Evolutionary conservation across 2,329 filamentous ascomycete genomes (phyloP).

Genomic region (Cladophialophora bantiana): DNA sequence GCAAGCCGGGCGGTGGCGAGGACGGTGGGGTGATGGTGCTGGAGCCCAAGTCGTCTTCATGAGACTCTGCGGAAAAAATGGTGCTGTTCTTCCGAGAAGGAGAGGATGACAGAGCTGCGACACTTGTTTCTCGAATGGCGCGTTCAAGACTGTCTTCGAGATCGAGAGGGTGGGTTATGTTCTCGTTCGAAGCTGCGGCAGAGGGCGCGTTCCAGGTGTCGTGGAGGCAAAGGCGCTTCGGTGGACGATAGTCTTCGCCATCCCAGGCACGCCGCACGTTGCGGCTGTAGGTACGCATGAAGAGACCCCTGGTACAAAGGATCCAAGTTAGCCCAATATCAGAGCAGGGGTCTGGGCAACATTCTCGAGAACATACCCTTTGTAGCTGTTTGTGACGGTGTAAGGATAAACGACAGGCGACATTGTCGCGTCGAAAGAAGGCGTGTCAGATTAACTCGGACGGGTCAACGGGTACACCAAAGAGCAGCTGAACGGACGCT

Average conservation of each 20-base stretch:
- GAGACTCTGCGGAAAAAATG: constrained; percentile 51
- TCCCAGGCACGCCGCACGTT: constrained; percentile 57
- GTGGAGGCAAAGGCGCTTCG: constrained; percentile 56
- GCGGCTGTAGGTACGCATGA: constrained; percentile 58
- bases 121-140: constrained; percentile 57
- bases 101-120: constrained; percentile 52
- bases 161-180: constrained; percentile 42
- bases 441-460: background rate
- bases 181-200: constrained; percentile 40
- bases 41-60: constrained; percentile 45
- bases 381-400: constrained; percentile 60
- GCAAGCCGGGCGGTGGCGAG: constrained; percentile 55
- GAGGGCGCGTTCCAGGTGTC: constrained; percentile 39
- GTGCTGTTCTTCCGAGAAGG: constrained; percentile 56
- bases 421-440: constrained; percentile 36
- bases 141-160: constrained; percentile 55
- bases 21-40: constrained; percentile 60
- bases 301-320: constrained; percentile 50
- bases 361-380: constrained; percentile 48
- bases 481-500: background rate
- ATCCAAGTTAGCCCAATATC: constrained; percentile 23
- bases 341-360: constrained; percentile 18
- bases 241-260: constrained; percentile 51
- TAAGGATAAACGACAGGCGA: constrained; percentile 47
- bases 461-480: background rate